Evolutionary conservation across 192 early-diverging fungal genomes (phyloP), one percentile per base, ranked within the genome.

Genomic region (Chytriomyces confervae): DNA sequence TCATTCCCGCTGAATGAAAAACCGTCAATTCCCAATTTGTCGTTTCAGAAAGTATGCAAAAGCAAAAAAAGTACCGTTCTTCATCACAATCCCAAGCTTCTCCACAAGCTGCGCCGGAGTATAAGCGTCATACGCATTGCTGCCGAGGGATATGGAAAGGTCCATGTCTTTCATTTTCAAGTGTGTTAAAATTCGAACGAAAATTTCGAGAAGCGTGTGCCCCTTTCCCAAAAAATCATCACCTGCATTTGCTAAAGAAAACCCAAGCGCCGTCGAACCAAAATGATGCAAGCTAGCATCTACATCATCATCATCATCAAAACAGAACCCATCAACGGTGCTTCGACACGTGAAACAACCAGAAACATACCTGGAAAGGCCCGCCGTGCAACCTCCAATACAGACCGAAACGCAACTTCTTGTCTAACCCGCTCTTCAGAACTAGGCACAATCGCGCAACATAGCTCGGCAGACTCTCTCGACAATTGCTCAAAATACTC

Each of bases 401-500:
- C 73, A 43, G n/a, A 53, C 5, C 27, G 61, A 72, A 70, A 76
- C 9, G 78, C 76, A 53, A 57, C 48, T 27, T 72, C 77, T 50
- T 78, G 75, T 43, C 63, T 62, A 29, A 13, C 48, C 61, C 18
- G 20, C 46, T 78, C 80, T 10, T 77, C 80, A n/a, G 57, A 18
- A 6, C 16, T 49, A 7, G 78, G 78, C 65, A n/a, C n/a, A 29
- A 77, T 76, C 24, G 69, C 51, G 9, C 50, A 43, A n/a, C 43
- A 43, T 0, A 81, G 18, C 36, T 47, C 68, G 0, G 8, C 43
- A 13, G 74, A 64, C 44, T 78, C 81, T 16, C 72, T 10, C 7
- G 77, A 79, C 43, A 82, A 60, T 43, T 50, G 45, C 24, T 82
- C 77, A 70, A 82, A 82, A 62, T 82, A 82, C 45, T 77, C 77